Evolutionary conservation across 768 basidiomycete genomes (phyloP), one percentile per base, ranked within the genome.

Genomic region (Russula lepida): DNA sequence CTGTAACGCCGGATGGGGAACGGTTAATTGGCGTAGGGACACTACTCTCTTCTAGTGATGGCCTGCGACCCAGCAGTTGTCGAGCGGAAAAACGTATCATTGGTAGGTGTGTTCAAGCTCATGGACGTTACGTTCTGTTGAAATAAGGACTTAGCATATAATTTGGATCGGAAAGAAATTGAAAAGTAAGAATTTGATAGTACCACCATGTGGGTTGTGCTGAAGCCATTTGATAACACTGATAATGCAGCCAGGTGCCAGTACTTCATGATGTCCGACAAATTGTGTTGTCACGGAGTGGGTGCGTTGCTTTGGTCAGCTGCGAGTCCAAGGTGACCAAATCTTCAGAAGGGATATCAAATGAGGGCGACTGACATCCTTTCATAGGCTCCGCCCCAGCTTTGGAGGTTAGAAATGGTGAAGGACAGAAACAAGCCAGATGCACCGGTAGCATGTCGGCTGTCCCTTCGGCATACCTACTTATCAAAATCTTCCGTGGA

Each of bases 251-350:
- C 69, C 82, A 84, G 73, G 84, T 86, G 0, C 87, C 88, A 4
- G 82, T 88, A 5, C 74, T 89, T 2, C 84, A 88, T 66, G 84
- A 88, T 61, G 84, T 88, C 53, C 81, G 84, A 54, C 83, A 88
- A 67, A 82, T 89, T 41, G 85, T 84, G 0, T 70, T 88, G 30
- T 80, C 84, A 49, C 76, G 78, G 56, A 80, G 79, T 59, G 85
- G 84, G 23, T 74, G 81, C 6, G 75, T 84, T 8, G 88, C 84
- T 21, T 71, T 90, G 54, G 79, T 89, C 51, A 88, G 86, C 69
- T 88, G 86, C 67, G 86, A 89, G 68, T 81, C 85, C 67, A 84
- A 84, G 78, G 86, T 83, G 30, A n/a, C 73, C 46, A 12, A 44
- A 49, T 27, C 27, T 32, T 32, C 23, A 39, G 30, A 39, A 50